Evolutionary conservation across 2,329 filamentous ascomycete species (phyloP), one percentile per base, ranked within the genome.

Genomic region (Penicillium psychrosexuale): DNA sequence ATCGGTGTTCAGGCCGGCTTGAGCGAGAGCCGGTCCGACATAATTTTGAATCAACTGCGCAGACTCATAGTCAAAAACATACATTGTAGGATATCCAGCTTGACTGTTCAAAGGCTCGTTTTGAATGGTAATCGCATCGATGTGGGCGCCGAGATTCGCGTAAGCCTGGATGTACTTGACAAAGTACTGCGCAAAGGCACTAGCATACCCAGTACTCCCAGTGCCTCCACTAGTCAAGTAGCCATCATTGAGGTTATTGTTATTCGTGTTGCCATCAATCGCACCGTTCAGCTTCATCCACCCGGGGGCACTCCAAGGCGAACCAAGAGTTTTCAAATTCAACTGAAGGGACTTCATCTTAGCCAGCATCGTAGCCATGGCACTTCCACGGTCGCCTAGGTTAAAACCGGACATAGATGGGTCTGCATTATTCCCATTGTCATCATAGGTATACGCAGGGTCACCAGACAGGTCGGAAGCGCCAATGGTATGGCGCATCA

Each of bases 401-500:
- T 57, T 56, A 50, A 75, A 75, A 8, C 64, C 57, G 2, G 63
- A 58, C 2, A 75, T 52, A 1, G 63, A 55, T n/a, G 66, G 59
- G 48, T 75, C 72, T 3, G 60, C 63, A n/a, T 64, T 57, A 24
- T 66, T 66, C 36, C 66, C 62, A 53, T 73, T 74, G 52, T 75
- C 73, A 49, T 75, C 72, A 58, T 74, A 74, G 8, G 69, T 69
- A 59, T 75, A 75, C 22, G 68, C 63, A 4, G 63, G 63, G 34
- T 66, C 61, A 8, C 64, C 65, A 5, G 69, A 72, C 9, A 75
- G 57, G 59, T 75, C 73, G 9, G 66, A 69, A 1, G 70, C 66
- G 15, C 71, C 73, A 39, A 75, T 74, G 3, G 73, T 74, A 51
- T 75, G 73, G 11, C 73, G 65, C 72, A 75, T 74, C 53, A 75